These are phyloP conservation scores for Plasmodium vivax DNA, from an alignment of 169 alveolate species.

Conservation along the genomic window DNA sequence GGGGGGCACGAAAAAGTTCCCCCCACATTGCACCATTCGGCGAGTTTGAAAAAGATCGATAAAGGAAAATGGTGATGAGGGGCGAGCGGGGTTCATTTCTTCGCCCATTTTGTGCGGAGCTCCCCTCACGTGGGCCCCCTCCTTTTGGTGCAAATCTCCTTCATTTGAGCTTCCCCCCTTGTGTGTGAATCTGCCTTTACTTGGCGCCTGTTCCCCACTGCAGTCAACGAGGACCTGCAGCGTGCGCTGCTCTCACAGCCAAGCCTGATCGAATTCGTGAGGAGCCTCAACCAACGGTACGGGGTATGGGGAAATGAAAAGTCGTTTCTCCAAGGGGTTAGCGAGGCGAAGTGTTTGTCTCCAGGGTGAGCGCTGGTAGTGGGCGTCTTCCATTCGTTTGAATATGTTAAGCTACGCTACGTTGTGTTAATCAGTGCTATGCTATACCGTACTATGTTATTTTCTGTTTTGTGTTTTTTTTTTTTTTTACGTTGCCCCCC, in stretches of 20 bases:
- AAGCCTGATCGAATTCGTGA: slow-evolving; percentile 42
- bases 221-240: slow-evolving; percentile 52
- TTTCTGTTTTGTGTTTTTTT: too few relatives aligned
- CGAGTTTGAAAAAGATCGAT: neutral
- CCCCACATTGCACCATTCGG: neutral
- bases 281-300: slow-evolving; percentile 17
- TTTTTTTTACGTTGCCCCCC: neutral
- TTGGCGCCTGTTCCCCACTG: neutral
- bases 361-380: neutral
- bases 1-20: neutral
- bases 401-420: neutral
- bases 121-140: neutral
- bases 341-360: neutral
- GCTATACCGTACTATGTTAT: neutral
- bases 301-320: slow-evolving; percentile 68
- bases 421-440: neutral
- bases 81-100: neutral
- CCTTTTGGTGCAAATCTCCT: neutral
- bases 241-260: slow-evolving; percentile 50
- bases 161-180: neutral
- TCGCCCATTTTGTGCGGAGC: neutral
- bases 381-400: neutral
- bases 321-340: slow-evolving; percentile 42
- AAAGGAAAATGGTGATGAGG: neutral
- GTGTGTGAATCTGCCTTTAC: neutral